phyloP scores from a whole-genome alignment of 768 basidiomycete genomes.

The Multifurca ochricompacta region DNA sequence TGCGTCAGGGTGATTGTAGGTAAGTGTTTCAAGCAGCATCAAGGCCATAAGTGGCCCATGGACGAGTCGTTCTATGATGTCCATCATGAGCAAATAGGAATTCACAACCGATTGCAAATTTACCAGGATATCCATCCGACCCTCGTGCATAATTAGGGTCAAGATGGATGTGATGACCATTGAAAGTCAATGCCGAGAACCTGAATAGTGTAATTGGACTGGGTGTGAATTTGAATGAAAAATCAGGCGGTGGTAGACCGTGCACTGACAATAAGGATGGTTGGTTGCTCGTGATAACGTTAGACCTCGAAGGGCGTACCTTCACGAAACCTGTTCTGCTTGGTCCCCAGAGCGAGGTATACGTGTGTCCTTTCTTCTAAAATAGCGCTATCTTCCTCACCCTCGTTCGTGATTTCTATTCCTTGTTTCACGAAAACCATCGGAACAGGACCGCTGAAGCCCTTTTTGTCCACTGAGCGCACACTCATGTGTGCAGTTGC shows the following conservation, averaged over 20 bases:
- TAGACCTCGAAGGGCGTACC: conserved; percentile 30
- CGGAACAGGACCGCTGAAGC: conserved; percentile 52
- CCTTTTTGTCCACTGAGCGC: conserved; percentile 50
- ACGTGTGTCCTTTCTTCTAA: conserved; percentile 65
- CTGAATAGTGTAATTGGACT: conserved; percentile 70
- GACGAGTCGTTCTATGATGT: conserved; percentile 59
- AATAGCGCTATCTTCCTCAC: conserved; percentile 38
- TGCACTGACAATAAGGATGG: no score
- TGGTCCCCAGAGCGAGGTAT: conserved; percentile 38
- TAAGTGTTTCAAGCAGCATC: conserved; percentile 61
- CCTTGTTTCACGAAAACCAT: conserved; percentile 71
- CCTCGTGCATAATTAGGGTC: conserved; percentile 63
- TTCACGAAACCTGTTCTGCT: conserved; percentile 31
- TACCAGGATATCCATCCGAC: conserved; percentile 68
- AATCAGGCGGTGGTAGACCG: conserved; percentile 44
- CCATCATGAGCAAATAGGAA: not conserved
- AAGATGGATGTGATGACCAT: conserved; percentile 78
- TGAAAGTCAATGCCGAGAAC: conserved; percentile 82
- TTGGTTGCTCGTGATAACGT: not conserved
- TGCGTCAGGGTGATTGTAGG: conserved; percentile 41
- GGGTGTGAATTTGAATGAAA: conserved; percentile 61
- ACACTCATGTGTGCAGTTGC: conserved; percentile 44
- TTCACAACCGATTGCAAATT: conserved; percentile 13
- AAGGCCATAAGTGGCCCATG: conserved; percentile 79
- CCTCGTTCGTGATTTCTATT: conserved; percentile 44